phyloP scores from a whole-genome alignment of 2,329 filamentous ascomycete species.

The Penicillium corylophilum region DNA sequence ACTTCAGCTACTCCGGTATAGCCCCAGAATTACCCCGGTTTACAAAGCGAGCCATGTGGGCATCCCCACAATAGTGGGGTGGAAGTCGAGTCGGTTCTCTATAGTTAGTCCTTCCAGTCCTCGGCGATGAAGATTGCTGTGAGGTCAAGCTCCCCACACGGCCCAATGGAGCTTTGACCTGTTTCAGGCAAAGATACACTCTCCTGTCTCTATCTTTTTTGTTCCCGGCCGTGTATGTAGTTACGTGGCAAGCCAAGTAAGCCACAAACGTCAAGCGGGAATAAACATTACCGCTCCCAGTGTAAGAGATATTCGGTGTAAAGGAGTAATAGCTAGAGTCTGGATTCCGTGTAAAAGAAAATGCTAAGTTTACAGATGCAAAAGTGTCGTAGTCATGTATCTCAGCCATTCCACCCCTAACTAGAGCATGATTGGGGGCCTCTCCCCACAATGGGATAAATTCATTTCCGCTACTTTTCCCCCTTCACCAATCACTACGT shows the following conservation, averaged over 20 bases:
- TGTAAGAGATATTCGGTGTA: not conserved
- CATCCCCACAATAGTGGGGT: too few species aligned
- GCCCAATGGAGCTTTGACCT: too few species aligned
- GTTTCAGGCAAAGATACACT: too few species aligned
- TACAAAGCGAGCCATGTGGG: too few species aligned
- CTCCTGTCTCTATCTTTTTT: not conserved
- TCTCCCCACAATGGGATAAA: slow-evolving; percentile 8
- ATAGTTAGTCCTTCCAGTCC: too few species aligned
- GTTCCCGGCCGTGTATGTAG: too few species aligned
- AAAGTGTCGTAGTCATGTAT: not conserved
- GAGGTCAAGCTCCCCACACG: too few species aligned
- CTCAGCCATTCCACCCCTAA: not conserved
- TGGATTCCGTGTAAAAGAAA: not conserved
- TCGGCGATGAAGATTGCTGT: too few species aligned
- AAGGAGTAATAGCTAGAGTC: not conserved
- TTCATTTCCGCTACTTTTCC: slow-evolving; percentile 1
- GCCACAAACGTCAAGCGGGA: slow-evolving; percentile 7
- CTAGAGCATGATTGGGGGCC: not conserved
- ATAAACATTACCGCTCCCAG: slow-evolving; percentile 4
- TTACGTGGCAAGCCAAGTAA: not conserved
- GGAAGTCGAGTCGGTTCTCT: too few species aligned
- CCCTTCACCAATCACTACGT: not conserved
- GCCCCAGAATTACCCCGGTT: too few species aligned
- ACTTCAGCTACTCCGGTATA: too few species aligned
- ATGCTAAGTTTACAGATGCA: not conserved